Evolutionary conservation across 2,329 filamentous ascomycete species (phyloP).

Genomic region (Cytospora chrysosperma): DNA sequence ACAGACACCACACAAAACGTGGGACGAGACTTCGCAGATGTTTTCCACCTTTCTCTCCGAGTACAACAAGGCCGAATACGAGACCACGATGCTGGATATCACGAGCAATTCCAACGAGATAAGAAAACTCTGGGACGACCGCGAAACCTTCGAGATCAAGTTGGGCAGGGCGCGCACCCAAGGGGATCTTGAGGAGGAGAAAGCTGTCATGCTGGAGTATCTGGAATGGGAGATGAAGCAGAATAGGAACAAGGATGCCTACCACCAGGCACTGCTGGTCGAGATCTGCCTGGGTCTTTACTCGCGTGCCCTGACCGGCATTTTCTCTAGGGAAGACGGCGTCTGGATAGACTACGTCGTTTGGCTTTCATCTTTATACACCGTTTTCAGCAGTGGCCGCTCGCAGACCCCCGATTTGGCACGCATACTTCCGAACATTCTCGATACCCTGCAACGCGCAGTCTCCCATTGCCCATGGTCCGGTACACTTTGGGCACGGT

Average conservation of each 20-base stretch:
- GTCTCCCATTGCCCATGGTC: conserved; percentile 93
- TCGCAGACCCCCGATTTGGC: conserved; percentile 38
- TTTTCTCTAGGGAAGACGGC: conserved; percentile 70
- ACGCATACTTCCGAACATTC: conserved; percentile 46
- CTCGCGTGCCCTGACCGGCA: conserved; percentile 68
- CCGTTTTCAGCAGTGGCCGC: conserved; percentile 37
- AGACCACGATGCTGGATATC: conserved; percentile 68
- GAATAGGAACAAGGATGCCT: conserved; percentile 51
- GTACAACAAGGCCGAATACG: conserved; percentile 69
- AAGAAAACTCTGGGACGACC: conserved; percentile 61
- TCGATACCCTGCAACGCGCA: conserved; percentile 75
- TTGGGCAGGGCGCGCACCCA: conserved; percentile 58
- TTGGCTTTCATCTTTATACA: conserved; percentile 59
- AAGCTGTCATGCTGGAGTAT: conserved; percentile 61
- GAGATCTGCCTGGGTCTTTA: conserved; percentile 67
- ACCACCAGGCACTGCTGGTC: conserved; percentile 44
- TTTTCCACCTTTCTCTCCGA: conserved; percentile 74
- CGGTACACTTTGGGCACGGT: conserved; percentile 85
- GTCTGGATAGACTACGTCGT: conserved; percentile 84
- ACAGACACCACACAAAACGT: conserved; percentile 68
- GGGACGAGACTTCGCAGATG: conserved; percentile 71
- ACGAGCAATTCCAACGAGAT: conserved; percentile 62
- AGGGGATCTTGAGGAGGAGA: conserved; percentile 56
- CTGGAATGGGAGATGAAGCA: conserved; percentile 79
- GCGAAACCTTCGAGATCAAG: conserved; percentile 67